Percentiles rank a stretch among this genome's conserved stretches.
Evolutionary conservation across 73 alveolate genomes (phyloP).

Genomic region (Symbiodinium pilosum): DNA sequence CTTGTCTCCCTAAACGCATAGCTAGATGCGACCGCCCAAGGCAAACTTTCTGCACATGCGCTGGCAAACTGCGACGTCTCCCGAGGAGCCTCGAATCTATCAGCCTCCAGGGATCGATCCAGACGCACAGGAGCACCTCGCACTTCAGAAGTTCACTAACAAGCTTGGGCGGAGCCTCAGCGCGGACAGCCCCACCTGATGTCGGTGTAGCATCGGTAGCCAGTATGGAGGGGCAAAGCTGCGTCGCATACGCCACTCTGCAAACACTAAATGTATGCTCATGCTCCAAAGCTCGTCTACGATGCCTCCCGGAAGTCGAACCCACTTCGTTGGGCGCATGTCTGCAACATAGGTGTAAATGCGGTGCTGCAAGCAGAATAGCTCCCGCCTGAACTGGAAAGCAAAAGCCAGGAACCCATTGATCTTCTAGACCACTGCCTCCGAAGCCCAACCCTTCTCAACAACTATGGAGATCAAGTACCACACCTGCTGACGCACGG

Average conservation of each 20-base stretch:
- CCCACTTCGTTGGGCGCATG: neutral
- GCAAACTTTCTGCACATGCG: neutral
- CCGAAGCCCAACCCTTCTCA: neutral
- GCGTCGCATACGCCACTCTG: neutral
- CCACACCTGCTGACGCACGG: conserved; percentile 1
- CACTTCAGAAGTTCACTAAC: neutral
- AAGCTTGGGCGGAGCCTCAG: neutral
- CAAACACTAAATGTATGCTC: neutral
- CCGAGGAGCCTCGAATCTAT: neutral
- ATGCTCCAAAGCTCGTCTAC: neutral
- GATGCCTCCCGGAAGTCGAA: neutral
- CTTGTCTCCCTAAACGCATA: neutral
- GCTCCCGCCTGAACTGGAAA: conserved; percentile 11
- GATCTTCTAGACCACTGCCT: neutral
- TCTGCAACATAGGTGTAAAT: neutral
- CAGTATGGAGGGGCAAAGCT: neutral
- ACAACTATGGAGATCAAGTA: neutral
- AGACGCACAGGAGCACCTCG: neutral
- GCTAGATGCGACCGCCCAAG: neutral
- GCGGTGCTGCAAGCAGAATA: neutral
- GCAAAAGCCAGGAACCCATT: neutral
- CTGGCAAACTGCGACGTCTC: neutral
- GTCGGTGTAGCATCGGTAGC: neutral
- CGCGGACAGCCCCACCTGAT: neutral
- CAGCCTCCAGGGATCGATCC: neutral